Percentiles rank a stretch among this genome's conserved stretches.
Evolutionary conservation across 306 rosid species (phyloP).

Genomic region (Vigna radiata): DNA sequence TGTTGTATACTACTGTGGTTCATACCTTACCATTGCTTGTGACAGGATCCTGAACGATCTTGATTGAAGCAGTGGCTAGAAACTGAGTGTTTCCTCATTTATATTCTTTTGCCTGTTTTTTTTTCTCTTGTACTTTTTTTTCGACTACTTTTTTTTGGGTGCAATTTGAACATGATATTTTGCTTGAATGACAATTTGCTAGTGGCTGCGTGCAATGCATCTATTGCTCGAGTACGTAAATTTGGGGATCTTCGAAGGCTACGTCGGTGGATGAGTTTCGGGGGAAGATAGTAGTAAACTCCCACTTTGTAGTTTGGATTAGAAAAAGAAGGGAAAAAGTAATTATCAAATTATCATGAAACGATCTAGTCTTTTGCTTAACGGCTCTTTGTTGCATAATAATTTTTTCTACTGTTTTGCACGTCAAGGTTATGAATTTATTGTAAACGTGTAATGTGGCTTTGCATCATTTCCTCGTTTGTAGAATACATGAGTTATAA

Average conservation of each 20-base stretch:
- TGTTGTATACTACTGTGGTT: slow-evolving; percentile 54
- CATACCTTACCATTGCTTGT: slow-evolving; percentile 42
- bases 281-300: background rate
- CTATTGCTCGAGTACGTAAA: background rate
- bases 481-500: background rate
- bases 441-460: background rate
- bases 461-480: background rate
- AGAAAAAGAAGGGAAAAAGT: too few relatives aligned
- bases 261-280: background rate
- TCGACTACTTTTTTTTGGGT: background rate
- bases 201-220: slow-evolving; percentile 5
- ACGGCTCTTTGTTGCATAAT: background rate
- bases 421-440: background rate
- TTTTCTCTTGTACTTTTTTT: background rate
- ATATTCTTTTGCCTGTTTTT: slow-evolving; percentile 38
- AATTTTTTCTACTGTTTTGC: background rate
- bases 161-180: slow-evolving; percentile 19
- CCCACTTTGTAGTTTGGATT: too few relatives aligned
- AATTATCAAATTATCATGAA: too few relatives aligned
- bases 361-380: background rate
- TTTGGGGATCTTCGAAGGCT: background rate
- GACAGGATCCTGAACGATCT: slow-evolving; percentile 42
- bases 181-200: background rate
- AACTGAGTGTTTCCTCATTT: slow-evolving; percentile 43
- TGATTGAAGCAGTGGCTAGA: slow-evolving; percentile 49